Conservation (phyloP, 352 stramenopile genomes). For the Phytopythium mirpurense region DNA sequence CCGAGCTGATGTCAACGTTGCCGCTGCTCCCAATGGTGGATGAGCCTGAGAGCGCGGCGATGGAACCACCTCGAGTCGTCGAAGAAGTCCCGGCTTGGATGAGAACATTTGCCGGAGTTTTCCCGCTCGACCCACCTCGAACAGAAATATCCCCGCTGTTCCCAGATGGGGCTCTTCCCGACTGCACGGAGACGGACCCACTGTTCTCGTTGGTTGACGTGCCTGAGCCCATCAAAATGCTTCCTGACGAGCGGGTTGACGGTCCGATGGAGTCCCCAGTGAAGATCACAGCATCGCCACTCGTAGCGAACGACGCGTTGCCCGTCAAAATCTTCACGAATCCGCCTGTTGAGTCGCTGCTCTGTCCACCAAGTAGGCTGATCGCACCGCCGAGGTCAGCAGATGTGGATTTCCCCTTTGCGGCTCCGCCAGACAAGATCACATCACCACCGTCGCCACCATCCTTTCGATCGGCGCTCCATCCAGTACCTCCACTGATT, state of each 20-base stretch:
- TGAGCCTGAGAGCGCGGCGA: constrained; percentile 39
- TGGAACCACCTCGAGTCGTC: constrained; percentile 37
- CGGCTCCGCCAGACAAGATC: constrained; percentile 53
- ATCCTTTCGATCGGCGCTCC: constrained; percentile 40
- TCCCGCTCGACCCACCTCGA: constrained; percentile 34
- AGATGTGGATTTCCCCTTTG: constrained; percentile 32
- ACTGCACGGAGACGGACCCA: constrained; percentile 32
- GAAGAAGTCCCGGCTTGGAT: constrained; percentile 46
- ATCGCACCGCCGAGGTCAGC: constrained; percentile 49
- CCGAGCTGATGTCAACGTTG: constrained; percentile 55
- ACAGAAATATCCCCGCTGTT: constrained; percentile 55
- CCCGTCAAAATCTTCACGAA: constrained; percentile 42
- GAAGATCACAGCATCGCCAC: constrained; percentile 50
- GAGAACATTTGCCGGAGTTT: constrained; percentile 39
- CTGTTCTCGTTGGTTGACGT: constrained; percentile 33
- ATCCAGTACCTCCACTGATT: constrained; percentile 37
- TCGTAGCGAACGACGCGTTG: constrained; percentile 52
- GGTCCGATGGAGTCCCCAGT: constrained; percentile 43
- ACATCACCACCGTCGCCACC: constrained; percentile 67
- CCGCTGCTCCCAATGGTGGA: constrained; percentile 45
- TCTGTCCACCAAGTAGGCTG: constrained; percentile 38
- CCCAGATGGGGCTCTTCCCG: constrained; percentile 33
- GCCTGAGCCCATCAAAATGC: constrained; percentile 39
- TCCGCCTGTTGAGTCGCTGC: constrained; percentile 45
- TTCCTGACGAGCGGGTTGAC: constrained; percentile 33